Conservation (phyloP, 331 rosid genomes). For the Cydonia oblonga region DNA sequence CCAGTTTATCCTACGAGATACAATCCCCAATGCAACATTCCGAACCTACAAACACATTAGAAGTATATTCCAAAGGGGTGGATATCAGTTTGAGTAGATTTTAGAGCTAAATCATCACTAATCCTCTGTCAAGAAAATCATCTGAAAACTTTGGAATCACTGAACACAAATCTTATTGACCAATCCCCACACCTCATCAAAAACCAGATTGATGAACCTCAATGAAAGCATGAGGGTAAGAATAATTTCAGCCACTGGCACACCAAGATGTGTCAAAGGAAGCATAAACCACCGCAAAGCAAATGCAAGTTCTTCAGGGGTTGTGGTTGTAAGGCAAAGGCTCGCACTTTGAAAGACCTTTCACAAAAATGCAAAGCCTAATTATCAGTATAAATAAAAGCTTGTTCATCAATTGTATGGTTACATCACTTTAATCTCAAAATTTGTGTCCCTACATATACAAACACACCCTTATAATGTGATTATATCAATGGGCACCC, state of each 20-base stretch:
- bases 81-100: neutral
- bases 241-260: conserved; percentile 83
- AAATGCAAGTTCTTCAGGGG: conserved; percentile 90
- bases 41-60: conserved; percentile 58
- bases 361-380: conserved; percentile 19
- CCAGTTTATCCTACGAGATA: conserved; percentile 91
- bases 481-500: neutral
- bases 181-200: conserved; percentile 67
- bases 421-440: neutral
- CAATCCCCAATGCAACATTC: conserved; percentile 78
- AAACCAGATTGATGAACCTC: conserved; percentile 82
- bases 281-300: conserved; percentile 89
- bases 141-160: neutral
- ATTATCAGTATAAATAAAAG: conserved; percentile 14
- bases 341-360: conserved; percentile 99
- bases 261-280: conserved; percentile 64
- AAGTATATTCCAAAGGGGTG: neutral
- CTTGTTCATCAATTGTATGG: neutral
- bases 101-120: neutral
- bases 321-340: conserved; percentile 87
- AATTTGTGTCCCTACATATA: neutral
- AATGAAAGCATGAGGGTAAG: conserved; percentile 89
- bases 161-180: neutral
- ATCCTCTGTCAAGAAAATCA: neutral
- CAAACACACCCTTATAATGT: neutral